Evolutionary conservation across 202 grass and related monocot species (phyloP).

Genomic region (Brachypodium distachyon): DNA sequence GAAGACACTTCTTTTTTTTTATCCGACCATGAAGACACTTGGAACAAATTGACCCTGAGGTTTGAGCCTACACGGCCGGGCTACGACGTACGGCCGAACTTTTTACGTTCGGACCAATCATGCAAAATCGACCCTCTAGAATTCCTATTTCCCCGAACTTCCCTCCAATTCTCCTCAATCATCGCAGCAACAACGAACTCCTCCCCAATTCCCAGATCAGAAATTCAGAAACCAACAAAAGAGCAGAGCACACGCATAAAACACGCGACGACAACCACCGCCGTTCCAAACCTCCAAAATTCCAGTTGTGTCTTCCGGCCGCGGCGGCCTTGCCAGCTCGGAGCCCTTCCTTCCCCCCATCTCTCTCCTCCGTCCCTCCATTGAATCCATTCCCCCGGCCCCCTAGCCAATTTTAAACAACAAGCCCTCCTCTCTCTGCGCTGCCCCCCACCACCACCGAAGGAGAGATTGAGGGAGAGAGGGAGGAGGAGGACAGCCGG

Average conservation of each 20-base stretch:
- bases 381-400: neutral
- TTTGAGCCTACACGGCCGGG: too few species aligned
- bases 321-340: constrained; percentile 30
- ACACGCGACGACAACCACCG: constrained; percentile 24
- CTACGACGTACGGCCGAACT: too few species aligned
- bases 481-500: too few species aligned
- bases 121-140: neutral
- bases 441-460: neutral
- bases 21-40: too few species aligned
- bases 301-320: constrained; percentile 14
- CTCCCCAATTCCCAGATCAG: neutral
- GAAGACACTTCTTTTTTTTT: too few species aligned
- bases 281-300: constrained; percentile 1
- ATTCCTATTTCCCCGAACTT: neutral
- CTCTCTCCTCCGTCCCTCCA: neutral
- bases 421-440: neutral
- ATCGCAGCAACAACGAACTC: neutral
- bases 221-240: neutral
- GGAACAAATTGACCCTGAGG: too few species aligned
- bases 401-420: neutral
- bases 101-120: too few species aligned
- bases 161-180: neutral
- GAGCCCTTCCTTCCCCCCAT: neutral
- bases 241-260: neutral
- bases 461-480: too few species aligned